Base-by-base conservation (phyloP, 805 yeast genomes). In the Peterozyma toletana region DNA sequence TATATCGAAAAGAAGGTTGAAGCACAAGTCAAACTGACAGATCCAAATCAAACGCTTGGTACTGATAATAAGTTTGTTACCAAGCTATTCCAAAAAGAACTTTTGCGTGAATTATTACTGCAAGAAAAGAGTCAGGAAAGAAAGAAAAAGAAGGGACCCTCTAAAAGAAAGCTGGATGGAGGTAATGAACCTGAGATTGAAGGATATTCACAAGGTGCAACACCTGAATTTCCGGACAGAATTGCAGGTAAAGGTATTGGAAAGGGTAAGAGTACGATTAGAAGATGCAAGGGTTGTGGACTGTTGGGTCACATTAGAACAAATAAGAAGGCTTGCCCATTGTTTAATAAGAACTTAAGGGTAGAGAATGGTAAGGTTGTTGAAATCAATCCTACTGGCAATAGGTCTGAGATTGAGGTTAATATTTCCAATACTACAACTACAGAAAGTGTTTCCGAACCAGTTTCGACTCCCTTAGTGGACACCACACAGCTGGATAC, bases 221-320 rank as follows among this genome's bases (percentile, higher is more conserved):
- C 41, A 9, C 35, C 37, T 13, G 29, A 5, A 31, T 13, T 30
- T 17, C 15, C 42, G 10, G 34, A 31, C 7, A 53, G 68, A 37
- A 50, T 75, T 37, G 75, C 78, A 33, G 85, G 82, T n/a, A 81
- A 79, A 52, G 85, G 86, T 18, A 76, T 77, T 36, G 87, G 86
- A 30, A 83, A 83, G 54, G 85, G 85, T 30, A 82, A 82, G 54
- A 72, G 82, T 30, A 80, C 78, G 5, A 82, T 84, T 9, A 71
- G 99, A 59, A 78, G 87, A 56, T 91, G 99, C 66, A 90, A 95
- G 3, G 83, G 93, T 0, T 91, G 99, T 71, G 98, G 98, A 17
- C 93, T 91, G 11, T 73, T 86, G 50, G 99, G 98, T 0, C 99
- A 91, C 60, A 91, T 91, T 49, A 76, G 93, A 59, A 91, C 99